Base-by-base conservation (phyloP, 1,284 basidiomycete genomes). In the Cerrena zonata region DNA sequence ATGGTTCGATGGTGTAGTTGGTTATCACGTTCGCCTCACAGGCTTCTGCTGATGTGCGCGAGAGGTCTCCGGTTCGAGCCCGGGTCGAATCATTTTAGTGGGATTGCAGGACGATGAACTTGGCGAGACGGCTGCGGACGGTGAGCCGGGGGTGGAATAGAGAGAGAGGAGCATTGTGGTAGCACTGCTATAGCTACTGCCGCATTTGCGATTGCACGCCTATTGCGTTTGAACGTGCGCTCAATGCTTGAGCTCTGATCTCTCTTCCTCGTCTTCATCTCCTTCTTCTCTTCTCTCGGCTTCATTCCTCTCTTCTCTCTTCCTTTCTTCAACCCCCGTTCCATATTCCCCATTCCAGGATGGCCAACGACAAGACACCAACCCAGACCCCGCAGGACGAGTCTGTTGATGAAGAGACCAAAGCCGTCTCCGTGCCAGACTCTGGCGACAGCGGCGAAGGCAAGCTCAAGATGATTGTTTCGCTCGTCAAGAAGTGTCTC, bases 391-490 rank as follows among this genome's bases (percentile, higher is more conserved):
- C 39, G 51, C 49, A 42, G 38, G 38, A 21, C 26, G 56, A 63
- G 23, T 81, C 82, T 54, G 80, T 83, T 45, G 81, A 83, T 25
- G 69, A 75, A 18, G 52, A 58, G 18, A 61, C 62, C 13, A 71
- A 74, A 55, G 69, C 84, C 50, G 79, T 89, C 43, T 82, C 86
- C 5, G 75, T 94, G 2, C 84, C 89, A 45, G 91, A 94, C 60
- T 69, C 79, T 24, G 79, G 77, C 38, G 86, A 87, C 53, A 69
- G 79, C 25, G 87, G 87, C 37, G 91, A 94, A 65, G 89, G 91
- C 56, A 94, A 90, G 77, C 76, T 94, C 57, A 91, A 89, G 77
- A 91, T 93, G 81, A 89, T 95, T 47, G 74, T 94, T 11, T 82
- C 86, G 62, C 78, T 95, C 48, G 80, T 94, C 57, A 92, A 91